Evolutionary conservation across 768 basidiomycete genomes (phyloP), one percentile per base, ranked within the genome.

Genomic region (Mycena floridula): DNA sequence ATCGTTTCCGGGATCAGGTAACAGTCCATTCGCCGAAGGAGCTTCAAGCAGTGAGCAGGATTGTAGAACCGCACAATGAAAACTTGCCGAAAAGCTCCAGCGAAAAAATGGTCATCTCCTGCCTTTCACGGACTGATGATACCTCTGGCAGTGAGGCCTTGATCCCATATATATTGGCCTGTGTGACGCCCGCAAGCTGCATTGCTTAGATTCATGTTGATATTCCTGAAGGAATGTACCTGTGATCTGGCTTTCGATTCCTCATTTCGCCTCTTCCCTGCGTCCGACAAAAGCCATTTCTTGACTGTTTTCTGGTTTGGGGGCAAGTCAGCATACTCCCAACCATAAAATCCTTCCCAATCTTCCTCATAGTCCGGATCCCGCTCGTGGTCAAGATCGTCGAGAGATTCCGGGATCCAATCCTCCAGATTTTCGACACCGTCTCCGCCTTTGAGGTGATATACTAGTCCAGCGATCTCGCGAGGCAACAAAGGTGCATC

Each of bases 1-100:
- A 52, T 93, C 82, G 7, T 69, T 61, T 44, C 76, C 74, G 0
- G 87, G 74, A 60, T 89, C 72, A 0, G 92, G 86, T 9, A 81
- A 66, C 25, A 74, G 70, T 12, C 73, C 67, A 18, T 64, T 77
- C 21, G 69, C 65, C 1, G 88, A 83, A 12, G 76, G 77, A 13
- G 76, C 89, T 89, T 50, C 3, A 1, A 3, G 30, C 8, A 36
- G 25, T n/a, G 42, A 12, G 44, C 47, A 20, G 32, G 13, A 11
- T 27, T 26, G 20, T 42, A 20, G 20, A 16, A n/a, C 42, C 39
- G 7, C 43, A 4, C 15, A 24, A n/a, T 8, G n/a, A 28, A 37
- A 6, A 57, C 80, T 45, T 45, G 89, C 94, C 87, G 53, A 94
- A 90, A 2, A 93, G 64, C 60, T 99, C 96, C 35, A 97, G 58